Evolutionary conservation across 108 stramenopile species (phyloP).

Genomic region (Skeletonema menzelii): DNA sequence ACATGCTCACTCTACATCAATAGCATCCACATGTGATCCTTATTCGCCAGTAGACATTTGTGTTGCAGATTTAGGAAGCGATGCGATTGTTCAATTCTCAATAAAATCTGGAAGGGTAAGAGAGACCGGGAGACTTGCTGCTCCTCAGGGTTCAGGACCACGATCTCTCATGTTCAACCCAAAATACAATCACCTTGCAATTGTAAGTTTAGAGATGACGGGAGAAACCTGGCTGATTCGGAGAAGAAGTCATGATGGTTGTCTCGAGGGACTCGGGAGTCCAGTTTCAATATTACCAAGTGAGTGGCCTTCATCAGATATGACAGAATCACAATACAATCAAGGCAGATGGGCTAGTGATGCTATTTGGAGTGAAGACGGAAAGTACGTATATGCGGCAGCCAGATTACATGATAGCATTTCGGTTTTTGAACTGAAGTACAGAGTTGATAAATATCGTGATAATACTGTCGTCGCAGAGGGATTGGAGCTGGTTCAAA

Average conservation of each 20-base stretch:
- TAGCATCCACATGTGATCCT: background rate
- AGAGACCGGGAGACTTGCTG: constrained; percentile 34
- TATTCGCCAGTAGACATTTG: constrained; percentile 25
- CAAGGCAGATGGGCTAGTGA: constrained; percentile 45
- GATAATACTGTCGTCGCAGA: background rate
- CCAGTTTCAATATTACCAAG: constrained; percentile 41
- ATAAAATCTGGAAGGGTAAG: constrained; percentile 15
- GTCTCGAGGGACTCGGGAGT: constrained; percentile 16
- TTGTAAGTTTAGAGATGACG: constrained; percentile 48
- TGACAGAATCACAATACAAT: constrained; percentile 33
- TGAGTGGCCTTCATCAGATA: constrained; percentile 24
- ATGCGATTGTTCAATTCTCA: constrained; percentile 35
- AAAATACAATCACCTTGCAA: constrained; percentile 22
- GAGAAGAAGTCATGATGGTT: constrained; percentile 21
- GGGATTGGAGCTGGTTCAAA: constrained; percentile 18
- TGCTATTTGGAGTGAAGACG: constrained; percentile 45
- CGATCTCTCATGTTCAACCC: constrained; percentile 49
- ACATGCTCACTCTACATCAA: constrained; percentile 38
- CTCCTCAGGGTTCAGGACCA: constrained; percentile 47
- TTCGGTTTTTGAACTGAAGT: constrained; percentile 30
- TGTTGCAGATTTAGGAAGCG: constrained; percentile 39
- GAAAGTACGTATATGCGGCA: constrained; percentile 44
- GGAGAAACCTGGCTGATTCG: constrained; percentile 41
- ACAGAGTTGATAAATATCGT: constrained; percentile 18
- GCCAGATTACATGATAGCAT: constrained; percentile 44